Base-by-base conservation (phyloP, 2,329 filamentous ascomycete species). In the Calonectria hongkongensis region DNA sequence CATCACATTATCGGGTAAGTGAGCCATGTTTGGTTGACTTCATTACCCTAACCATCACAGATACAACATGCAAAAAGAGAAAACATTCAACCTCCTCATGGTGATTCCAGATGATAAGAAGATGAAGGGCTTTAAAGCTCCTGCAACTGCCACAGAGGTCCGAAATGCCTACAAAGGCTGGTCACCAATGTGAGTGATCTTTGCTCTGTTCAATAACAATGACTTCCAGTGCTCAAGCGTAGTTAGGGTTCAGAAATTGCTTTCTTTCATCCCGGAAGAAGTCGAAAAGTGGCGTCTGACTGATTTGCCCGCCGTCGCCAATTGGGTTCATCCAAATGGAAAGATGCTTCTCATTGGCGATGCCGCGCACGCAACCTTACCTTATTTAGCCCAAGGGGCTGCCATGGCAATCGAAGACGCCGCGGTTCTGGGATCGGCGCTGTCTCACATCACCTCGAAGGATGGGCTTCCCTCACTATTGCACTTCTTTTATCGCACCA, bases 1-100 rank as follows among this genome's bases (percentile, higher is more conserved):
- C 67, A 70, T 15, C 68, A 73, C 27, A 70, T 73, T n/a, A 73
- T 73, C 16, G 71, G 71, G 54, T 71, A 60, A 30, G 68, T 48
- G 4, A 7, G 12, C 13, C 13, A 8, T 10, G 9, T 10, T 13
- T 27, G 9, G 4, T 36, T 1, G 3, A 13, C 21, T 25, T 51
- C 21, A 30, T n/a, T 2, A 13, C 2, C 16, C 63, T 66, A n/a
- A 66, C 15, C 5, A 41, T 1, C 10, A 41, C 30, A 70, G 68
- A 12, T 70, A 70, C 25, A 70, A 70, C 18, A 70, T 70, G 68
- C 68, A 70, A 47, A 70, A 70, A 30, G 68, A 70, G 41, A 65
- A 70, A 13, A 70, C 68, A 2, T 70, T 70, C 18, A 70, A 70
- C 5, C 60, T 70, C 8, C 41, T 70, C 5, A 70, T 70, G 68